These are phyloP conservation scores for Trichocladium antarcticum DNA, from an alignment of 495 filamentous ascomycete species.

Conservation along the genomic window DNA sequence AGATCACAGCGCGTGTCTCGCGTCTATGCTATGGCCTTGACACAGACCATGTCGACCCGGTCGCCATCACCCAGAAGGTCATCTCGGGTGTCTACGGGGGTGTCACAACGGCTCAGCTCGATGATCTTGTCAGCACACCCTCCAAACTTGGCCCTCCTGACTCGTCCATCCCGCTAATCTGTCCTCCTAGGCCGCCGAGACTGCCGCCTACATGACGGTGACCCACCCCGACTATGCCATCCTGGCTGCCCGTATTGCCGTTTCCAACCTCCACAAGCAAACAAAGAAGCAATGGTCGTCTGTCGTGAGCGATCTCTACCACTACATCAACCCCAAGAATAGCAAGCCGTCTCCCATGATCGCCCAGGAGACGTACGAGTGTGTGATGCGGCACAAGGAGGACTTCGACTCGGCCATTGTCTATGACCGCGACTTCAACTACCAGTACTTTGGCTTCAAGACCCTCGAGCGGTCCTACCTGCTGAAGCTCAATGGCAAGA, in stretches of 20 bases:
- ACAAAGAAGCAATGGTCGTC: constrained; percentile 98
- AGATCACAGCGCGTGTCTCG: constrained; percentile 97
- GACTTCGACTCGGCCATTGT: constrained; percentile 98
- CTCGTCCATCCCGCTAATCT: too few species aligned
- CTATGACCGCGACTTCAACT: constrained; percentile 98
- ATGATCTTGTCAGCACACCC: constrained; percentile 69
- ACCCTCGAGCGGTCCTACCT: constrained; percentile 96
- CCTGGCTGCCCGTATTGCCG: constrained; percentile 94
- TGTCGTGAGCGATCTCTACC: constrained; percentile 83
- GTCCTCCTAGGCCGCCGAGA: constrained; percentile 74
- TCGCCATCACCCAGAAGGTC: constrained; percentile 97
- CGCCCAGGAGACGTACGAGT: constrained; percentile 73
- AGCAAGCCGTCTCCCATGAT: constrained; percentile 81
- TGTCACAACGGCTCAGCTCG: constrained; percentile 88
- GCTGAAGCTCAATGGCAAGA: constrained; percentile 80
- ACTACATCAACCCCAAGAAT: constrained; percentile 96
- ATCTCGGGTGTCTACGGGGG: constrained; percentile 99
- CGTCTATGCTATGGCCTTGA: constrained; percentile 95
- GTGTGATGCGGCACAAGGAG: constrained; percentile 86
- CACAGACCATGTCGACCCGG: constrained; percentile 90
- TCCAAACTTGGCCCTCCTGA: not conserved
- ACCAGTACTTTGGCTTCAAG: constrained; percentile 99
- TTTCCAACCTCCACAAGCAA: constrained; percentile 99
- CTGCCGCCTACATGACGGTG: constrained; percentile 98
- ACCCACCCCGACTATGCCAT: constrained; percentile 99